phyloP scores from a whole-genome alignment of 1,284 basidiomycete genomes.

The Cryptococcus neoformans region DNA sequence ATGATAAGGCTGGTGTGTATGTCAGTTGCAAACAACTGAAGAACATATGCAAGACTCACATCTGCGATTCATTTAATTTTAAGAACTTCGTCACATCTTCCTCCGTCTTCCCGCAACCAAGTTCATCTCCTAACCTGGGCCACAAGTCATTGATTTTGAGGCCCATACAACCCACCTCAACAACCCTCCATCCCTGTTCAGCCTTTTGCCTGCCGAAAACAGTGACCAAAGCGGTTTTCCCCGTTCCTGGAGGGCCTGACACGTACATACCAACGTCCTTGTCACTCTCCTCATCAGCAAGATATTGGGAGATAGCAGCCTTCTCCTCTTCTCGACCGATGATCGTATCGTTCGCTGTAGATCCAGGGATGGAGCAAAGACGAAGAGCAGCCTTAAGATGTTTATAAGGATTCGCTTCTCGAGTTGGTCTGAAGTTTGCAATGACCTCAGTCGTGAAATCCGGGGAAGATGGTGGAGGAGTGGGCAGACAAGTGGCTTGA shows the following conservation, averaged over 20 bases:
- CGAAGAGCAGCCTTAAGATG: slow-evolving; percentile 42
- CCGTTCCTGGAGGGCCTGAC: slow-evolving; percentile 50
- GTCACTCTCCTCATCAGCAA: slow-evolving; percentile 17
- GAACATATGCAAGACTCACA: slow-evolving; percentile 14
- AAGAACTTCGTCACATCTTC: slow-evolving; percentile 28
- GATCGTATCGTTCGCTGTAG: slow-evolving; percentile 21
- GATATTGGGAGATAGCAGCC: slow-evolving; percentile 29
- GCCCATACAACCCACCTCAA: slow-evolving; percentile 48
- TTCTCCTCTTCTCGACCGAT: slow-evolving; percentile 46
- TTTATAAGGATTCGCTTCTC: slow-evolving; percentile 37
- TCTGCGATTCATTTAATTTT: slow-evolving; percentile 9
- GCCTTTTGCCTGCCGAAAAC: slow-evolving; percentile 32
- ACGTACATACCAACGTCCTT: slow-evolving; percentile 44
- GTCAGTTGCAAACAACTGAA: slow-evolving; percentile 5
- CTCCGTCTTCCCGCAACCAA: slow-evolving; percentile 35
- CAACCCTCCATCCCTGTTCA: slow-evolving; percentile 35
- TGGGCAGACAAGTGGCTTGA: no score
- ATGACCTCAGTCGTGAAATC: no score
- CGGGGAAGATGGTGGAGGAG: no score
- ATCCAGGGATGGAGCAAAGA: slow-evolving; percentile 24
- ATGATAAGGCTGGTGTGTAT: slow-evolving; percentile 35
- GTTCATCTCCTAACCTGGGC: slow-evolving; percentile 31
- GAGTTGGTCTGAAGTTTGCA: no score
- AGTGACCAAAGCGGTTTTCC: slow-evolving; percentile 49
- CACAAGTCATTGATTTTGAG: slow-evolving; percentile 38